Evolutionary conservation across 1,139 yeast genomes (phyloP), one percentile per base, ranked within the genome.

Genomic region (Protomyces inouyei): DNA sequence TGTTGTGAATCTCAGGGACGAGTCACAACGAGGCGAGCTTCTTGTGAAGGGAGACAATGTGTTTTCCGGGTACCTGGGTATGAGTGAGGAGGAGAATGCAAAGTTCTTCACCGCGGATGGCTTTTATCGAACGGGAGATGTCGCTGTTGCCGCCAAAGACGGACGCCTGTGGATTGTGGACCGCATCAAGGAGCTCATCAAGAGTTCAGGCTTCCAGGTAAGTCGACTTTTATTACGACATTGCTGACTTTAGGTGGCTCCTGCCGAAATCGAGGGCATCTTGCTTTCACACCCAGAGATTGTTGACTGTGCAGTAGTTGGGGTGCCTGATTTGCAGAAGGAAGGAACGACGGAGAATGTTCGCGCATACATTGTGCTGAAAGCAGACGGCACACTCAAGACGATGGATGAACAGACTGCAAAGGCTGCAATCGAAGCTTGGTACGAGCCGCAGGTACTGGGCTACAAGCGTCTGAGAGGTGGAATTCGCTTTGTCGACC

Each of bases 51-150:
- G 95, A 0, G 86, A 88, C 3, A 88, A 85, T 72, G 78, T 85
- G 48, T 85, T 86, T 76, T 73, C 72, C 48, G 83, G 83, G 8
- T 88, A 88, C 73, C 83, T 76, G 72, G 80, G 85, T 68, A 83
- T 85, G 71, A 78, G 78, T 3, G 74, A 77, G 52, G 87, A 84
- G 46, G 83, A 87, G 0, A 78, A 79, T 2, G 73, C 71, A 14
- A 79, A 77, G 43, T 77, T 83, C 1, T 71, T 85, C 53, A 84
- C 84, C 67, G 73, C 77, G 28, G 87, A 86, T 38, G 88, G 88
- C 3, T 88, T 92, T 91, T 85, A 86, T 75, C 78, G 80, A 54
- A 88, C 95, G 5, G 96, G 96, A 57, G 96, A 88, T 74, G 81
- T 85, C 68, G 88, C 85, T 2, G 76, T 74, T 60, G 74, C 85